Conservation (phyloP, 2,329 filamentous ascomycete genomes). For the Blumeria graminis region DNA sequence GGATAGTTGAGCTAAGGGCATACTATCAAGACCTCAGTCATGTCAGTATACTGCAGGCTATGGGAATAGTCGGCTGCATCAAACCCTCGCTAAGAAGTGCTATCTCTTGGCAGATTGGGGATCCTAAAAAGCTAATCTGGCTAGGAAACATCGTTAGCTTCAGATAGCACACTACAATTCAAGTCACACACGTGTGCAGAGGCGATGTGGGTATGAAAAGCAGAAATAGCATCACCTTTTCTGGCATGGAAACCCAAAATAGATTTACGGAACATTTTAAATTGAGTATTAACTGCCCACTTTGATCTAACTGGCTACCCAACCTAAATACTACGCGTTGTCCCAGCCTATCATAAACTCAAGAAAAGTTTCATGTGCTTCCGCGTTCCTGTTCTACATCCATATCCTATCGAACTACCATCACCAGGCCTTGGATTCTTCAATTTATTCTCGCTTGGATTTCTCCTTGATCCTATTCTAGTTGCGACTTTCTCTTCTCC, state of each 20-base stretch:
- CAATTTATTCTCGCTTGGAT: no score
- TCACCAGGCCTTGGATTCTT: no score
- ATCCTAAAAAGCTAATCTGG: background rate
- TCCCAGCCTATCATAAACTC: no score
- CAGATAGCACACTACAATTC: background rate
- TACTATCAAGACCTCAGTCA: no score
- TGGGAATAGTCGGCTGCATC: background rate
- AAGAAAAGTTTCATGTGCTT: no score
- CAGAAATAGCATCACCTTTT: conserved; percentile 1
- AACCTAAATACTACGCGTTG: background rate
- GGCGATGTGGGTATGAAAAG: background rate
- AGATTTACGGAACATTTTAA: background rate
- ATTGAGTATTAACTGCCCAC: background rate
- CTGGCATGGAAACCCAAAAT: background rate
- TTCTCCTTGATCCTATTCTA: no score
- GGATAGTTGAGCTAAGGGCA: no score
- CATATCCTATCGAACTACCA: no score
- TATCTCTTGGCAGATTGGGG: background rate
- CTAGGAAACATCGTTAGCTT: background rate
- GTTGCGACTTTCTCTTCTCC: conserved; percentile 4
- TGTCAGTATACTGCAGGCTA: background rate
- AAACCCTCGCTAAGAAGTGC: background rate
- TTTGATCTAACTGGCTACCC: background rate
- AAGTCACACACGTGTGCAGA: background rate
- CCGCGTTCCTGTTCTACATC: no score